These are phyloP conservation scores for Coniella lustricola DNA, from an alignment of 2,329 filamentous ascomycete species.

Conservation along the genomic window DNA sequence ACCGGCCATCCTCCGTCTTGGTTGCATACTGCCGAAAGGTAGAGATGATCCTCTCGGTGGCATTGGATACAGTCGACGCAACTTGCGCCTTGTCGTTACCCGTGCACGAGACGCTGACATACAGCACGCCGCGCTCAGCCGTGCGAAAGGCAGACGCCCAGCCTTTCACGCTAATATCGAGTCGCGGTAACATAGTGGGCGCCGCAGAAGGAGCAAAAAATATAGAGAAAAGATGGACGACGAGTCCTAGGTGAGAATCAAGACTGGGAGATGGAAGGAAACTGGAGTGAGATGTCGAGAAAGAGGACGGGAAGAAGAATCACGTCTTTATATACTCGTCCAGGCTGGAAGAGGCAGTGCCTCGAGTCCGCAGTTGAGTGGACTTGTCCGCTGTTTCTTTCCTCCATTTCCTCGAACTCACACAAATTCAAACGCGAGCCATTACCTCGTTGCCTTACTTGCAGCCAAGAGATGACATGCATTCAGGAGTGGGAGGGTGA, in stretches of 20 bases:
- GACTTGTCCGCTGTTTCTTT: too few relatives aligned
- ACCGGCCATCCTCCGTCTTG: conserved; percentile 15
- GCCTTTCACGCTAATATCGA: conserved; percentile 18
- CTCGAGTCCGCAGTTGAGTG: not conserved
- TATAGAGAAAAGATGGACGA: not conserved
- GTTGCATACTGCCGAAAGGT: conserved; percentile 14
- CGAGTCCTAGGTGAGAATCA: too few relatives aligned
- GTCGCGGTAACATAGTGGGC: conserved; percentile 12
- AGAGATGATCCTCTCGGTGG: conserved; percentile 10
- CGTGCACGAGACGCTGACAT: conserved; percentile 10
- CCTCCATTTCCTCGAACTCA: not conserved
- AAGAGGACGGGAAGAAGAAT: too few relatives aligned
- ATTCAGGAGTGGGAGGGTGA: not conserved
- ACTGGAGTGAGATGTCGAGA: too few relatives aligned
- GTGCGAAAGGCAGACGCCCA: conserved; percentile 16
- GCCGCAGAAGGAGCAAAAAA: not conserved
- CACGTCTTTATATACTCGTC: too few relatives aligned
- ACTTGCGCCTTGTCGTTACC: conserved; percentile 4
- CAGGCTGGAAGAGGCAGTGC: not conserved
- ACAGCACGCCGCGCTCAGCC: conserved; percentile 18
- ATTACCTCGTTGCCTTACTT: not conserved
- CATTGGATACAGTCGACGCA: conserved; percentile 11
- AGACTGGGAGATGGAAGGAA: not conserved
- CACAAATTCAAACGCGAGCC: not conserved
- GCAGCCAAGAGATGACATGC: not conserved